These are phyloP conservation scores for Ichthyophthirius multifiliis DNA, from an alignment of 169 alveolate genomes.

Conservation along the genomic window DNA sequence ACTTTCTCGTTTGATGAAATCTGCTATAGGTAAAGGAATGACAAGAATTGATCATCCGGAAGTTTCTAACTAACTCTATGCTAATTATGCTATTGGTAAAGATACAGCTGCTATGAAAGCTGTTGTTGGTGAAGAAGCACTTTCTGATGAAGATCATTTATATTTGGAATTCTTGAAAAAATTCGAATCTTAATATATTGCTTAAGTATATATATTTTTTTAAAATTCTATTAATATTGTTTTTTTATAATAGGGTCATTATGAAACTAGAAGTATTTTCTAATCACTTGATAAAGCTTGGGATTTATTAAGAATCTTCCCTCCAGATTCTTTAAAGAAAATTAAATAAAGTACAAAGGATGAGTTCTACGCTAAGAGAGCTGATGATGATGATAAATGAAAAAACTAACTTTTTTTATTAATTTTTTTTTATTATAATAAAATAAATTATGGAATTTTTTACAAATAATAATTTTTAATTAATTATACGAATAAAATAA, in stretches of 20 bases:
- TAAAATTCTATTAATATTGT: too few relatives aligned
- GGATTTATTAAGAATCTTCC: slow-evolving; percentile 98
- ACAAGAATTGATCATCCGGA: slow-evolving; percentile 99
- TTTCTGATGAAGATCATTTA: slow-evolving; percentile 95
- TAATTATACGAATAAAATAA: too few relatives aligned
- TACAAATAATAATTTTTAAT: too few relatives aligned
- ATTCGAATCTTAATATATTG: slow-evolving; percentile 96
- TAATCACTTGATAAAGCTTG: slow-evolving; percentile 98
- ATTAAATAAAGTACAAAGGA: slow-evolving; percentile 6
- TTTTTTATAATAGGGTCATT: slow-evolving; percentile 88
- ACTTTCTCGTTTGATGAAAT: slow-evolving; percentile 98
- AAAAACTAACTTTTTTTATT: too few relatives aligned
- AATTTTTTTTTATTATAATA: too few relatives aligned
- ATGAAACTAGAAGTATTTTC: slow-evolving; percentile 96
- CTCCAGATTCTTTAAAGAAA: slow-evolving; percentile 98
- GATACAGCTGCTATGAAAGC: slow-evolving; percentile 99
- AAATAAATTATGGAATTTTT: too few relatives aligned
- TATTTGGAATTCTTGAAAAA: slow-evolving; percentile 98
- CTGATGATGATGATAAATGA: slow-evolving; percentile 4
- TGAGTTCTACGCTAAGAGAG: slow-evolving; percentile 1
- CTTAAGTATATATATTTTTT: slow-evolving; percentile 49
- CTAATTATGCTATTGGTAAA: slow-evolving; percentile 99
- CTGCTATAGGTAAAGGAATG: slow-evolving; percentile 98
- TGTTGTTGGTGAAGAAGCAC: slow-evolving; percentile 99
- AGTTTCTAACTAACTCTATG: slow-evolving; percentile 91